Evolutionary conservation across 345 rosid genomes (phyloP), one percentile per base, ranked within the genome.

Genomic region (Balakata baccata): DNA sequence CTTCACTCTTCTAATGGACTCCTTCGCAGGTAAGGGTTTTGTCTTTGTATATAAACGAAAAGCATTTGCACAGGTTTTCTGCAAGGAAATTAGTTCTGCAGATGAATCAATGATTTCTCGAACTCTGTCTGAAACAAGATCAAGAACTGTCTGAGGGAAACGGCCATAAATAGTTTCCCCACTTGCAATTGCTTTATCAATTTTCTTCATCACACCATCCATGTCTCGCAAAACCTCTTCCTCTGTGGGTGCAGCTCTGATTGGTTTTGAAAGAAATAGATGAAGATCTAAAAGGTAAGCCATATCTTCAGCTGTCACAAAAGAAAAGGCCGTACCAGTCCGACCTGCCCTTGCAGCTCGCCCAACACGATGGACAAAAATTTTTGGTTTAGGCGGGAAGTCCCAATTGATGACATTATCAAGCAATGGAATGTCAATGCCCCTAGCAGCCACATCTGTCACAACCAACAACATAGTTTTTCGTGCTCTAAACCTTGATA

Each of bases 401-500:
- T 95, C 99, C 97, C 97, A 95, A 81, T 95, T 92, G 59, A 95
- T 90, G 70, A 92, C 99, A 82, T 95, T 95, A 78, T 95, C 99
- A 71, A 95, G 98, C 84, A 95, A 84, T 0, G 98, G 99, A 69
- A 95, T 92, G 71, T 95, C 99, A 64, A 95, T 95, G 34, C 99
- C 99, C 77, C 99, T 89, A 69, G 99, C 99, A 12, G 99, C 98
- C 75, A 95, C 86, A 84, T 95, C 99, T 3, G 97, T 95, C 71
- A 95, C 99, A 80, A 95, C 83, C 79, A 95, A 81, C 82, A 92
- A 45, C 99, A 86, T 92, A 41, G 97, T 89, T 85, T 83, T 95
- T 72, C 91, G 86, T 12, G 93, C 82, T 81, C 99, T 86, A 71
- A 95, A 95, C 89, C 87, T 88, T 1, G 99, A 88, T 66, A 95